Conservation (phyloP, 2,329 filamentous ascomycete species). For the Hymenoscyphus scutula region DNA sequence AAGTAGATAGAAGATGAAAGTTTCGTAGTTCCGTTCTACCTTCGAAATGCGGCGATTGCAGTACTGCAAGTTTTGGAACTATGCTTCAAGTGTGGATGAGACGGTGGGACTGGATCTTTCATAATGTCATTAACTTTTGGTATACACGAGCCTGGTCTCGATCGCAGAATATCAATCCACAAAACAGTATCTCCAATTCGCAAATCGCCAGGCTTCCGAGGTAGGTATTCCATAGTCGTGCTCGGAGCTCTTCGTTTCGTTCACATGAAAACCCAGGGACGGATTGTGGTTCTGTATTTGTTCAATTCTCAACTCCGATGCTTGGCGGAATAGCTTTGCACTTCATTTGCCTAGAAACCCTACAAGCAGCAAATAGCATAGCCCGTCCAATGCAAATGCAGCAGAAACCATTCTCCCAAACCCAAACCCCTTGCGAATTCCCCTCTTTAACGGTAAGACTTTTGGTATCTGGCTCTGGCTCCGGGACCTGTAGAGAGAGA, state of each 20-base stretch:
- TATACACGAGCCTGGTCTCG: not conserved
- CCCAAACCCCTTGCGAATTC: constrained; percentile 29
- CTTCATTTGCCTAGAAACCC: constrained; percentile 36
- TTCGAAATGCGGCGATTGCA: too few relatives aligned
- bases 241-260: not conserved
- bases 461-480: constrained; percentile 96
- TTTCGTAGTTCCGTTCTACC: not conserved
- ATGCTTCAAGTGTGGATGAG: not conserved
- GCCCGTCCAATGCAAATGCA: constrained; percentile 39
- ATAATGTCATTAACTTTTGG: constrained; percentile 1
- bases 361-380: constrained; percentile 36
- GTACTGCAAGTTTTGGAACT: not conserved
- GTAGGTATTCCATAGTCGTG: not conserved
- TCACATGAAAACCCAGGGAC: not conserved
- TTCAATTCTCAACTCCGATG: constrained; percentile 20
- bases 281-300: constrained; percentile 2
- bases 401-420: constrained; percentile 35
- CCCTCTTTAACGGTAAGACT: constrained; percentile 88
- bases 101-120: not conserved
- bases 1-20: too few relatives aligned
- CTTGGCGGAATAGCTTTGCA: constrained; percentile 34
- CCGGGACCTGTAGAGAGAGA: constrained; percentile 71
- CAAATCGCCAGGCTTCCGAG: not conserved
- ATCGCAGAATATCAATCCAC: not conserved
- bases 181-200: not conserved